phyloP scores from a whole-genome alignment of 2,329 filamentous ascomycete genomes.

The Rhinocladiella mackenziei region DNA sequence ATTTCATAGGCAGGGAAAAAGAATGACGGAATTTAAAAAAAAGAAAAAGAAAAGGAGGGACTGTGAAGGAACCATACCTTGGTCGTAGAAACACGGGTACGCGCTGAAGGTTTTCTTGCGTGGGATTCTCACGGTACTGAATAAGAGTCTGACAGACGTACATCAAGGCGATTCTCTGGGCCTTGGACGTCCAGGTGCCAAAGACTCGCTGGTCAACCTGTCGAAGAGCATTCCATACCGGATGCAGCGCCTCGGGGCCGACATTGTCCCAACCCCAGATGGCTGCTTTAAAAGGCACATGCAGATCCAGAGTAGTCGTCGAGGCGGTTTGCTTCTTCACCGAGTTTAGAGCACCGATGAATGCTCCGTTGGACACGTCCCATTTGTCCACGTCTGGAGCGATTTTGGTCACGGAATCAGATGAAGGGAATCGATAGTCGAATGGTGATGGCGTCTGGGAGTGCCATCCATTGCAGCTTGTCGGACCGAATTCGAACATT shows the following conservation, averaged over 20 bases:
- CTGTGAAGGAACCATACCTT: slow-evolving; percentile 6
- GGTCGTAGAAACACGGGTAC: slow-evolving; percentile 24
- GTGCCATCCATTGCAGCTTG: slow-evolving; percentile 11
- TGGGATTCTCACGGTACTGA: slow-evolving; percentile 24
- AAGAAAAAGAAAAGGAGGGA: no score
- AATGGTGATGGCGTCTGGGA: slow-evolving; percentile 20
- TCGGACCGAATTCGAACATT: slow-evolving; percentile 16
- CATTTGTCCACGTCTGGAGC: slow-evolving; percentile 26
- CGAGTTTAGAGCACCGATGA: slow-evolving; percentile 16
- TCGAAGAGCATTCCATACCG: slow-evolving; percentile 23
- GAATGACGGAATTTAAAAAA: no score
- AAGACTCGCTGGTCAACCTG: slow-evolving; percentile 27
- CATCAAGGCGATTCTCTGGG: slow-evolving; percentile 27
- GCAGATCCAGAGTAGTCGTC: slow-evolving; percentile 17
- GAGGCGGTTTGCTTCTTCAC: slow-evolving; percentile 14
- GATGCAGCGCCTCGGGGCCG: slow-evolving; percentile 23
- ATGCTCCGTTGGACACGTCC: slow-evolving; percentile 27
- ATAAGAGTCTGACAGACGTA: slow-evolving; percentile 27
- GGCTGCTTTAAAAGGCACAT: slow-evolving; percentile 25
- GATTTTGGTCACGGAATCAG: slow-evolving; percentile 9
- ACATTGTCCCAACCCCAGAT: slow-evolving; percentile 28
- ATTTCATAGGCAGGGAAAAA: no score
- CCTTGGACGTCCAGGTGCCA: slow-evolving; percentile 27
- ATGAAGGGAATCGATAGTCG: slow-evolving; percentile 17
- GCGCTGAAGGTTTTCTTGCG: slow-evolving; percentile 24